Evolutionary conservation across 2,329 filamentous ascomycete genomes (phyloP).

Genomic region (Fusarium setosum): DNA sequence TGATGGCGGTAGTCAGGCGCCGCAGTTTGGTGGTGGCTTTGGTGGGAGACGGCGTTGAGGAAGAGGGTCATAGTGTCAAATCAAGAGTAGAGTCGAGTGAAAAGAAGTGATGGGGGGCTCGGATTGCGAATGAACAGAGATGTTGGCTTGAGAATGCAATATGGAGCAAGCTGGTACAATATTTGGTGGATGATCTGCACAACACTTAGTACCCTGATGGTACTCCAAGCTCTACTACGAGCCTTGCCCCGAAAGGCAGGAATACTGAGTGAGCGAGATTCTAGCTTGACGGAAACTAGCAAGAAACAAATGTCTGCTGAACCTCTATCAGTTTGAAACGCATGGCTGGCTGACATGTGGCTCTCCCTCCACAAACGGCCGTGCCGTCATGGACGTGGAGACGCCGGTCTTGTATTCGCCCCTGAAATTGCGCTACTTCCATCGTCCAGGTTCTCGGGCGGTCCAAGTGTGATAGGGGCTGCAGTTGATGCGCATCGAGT

Average conservation of each 20-base stretch:
- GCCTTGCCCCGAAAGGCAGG: too few relatives aligned
- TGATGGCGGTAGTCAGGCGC: conserved; percentile 6
- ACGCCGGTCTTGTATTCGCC: neutral
- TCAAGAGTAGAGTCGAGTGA: neutral
- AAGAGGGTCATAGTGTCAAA: neutral
- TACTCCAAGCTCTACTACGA: too few relatives aligned
- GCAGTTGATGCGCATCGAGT: neutral
- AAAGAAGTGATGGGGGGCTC: too few relatives aligned
- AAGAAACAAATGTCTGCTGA: too few relatives aligned
- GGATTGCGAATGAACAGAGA: too few relatives aligned
- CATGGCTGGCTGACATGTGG: neutral
- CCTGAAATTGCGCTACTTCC: neutral
- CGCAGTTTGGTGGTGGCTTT: neutral
- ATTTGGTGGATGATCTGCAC: too few relatives aligned
- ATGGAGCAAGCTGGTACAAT: too few relatives aligned
- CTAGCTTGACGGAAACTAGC: too few relatives aligned
- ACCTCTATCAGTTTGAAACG: neutral
- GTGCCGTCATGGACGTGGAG: neutral
- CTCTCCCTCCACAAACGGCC: neutral
- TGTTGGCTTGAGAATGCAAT: too few relatives aligned
- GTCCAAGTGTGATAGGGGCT: conserved; percentile 1
- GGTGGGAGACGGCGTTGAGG: too few relatives aligned
- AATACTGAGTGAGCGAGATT: too few relatives aligned
- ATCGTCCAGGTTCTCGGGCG: neutral
- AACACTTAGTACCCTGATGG: too few relatives aligned